These are phyloP conservation scores for Sicyos edulis DNA, from an alignment of 306 rosid species.

Conservation along the genomic window DNA sequence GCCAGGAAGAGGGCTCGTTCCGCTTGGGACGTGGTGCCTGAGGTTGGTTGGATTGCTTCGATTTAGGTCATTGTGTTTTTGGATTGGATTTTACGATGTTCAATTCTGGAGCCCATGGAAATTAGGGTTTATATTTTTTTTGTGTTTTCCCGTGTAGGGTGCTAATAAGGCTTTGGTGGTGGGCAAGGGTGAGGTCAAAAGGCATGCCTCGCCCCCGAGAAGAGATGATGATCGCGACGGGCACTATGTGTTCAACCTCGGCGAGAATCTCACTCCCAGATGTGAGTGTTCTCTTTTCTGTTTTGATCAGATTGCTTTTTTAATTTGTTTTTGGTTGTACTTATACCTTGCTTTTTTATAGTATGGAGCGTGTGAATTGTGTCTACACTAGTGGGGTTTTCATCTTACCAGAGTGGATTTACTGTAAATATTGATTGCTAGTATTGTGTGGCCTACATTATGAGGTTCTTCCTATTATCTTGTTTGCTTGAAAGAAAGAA, in stretches of 20 bases:
- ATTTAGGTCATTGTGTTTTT: constrained; percentile 17
- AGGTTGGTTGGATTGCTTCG: constrained; percentile 33
- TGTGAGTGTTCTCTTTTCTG: constrained; percentile 34
- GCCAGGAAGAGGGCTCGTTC: constrained; percentile 71
- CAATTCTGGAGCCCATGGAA: neutral
- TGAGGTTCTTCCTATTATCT: neutral
- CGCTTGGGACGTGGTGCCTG: constrained; percentile 71
- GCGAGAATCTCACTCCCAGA: constrained; percentile 95
- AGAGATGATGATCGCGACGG: constrained; percentile 94
- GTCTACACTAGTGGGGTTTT: neutral
- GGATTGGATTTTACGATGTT: constrained; percentile 34
- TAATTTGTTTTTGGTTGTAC: neutral
- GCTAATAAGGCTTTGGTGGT: constrained; percentile 39
- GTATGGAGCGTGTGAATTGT: neutral
- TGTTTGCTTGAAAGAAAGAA: neutral
- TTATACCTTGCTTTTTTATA: neutral
- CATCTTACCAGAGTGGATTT: neutral
- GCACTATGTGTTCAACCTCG: constrained; percentile 69
- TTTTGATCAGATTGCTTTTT: neutral
- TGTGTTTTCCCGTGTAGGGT: constrained; percentile 35
- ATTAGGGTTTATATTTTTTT: neutral
- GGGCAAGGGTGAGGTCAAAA: constrained; percentile 38
- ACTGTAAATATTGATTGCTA: neutral
- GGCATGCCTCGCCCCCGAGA: constrained; percentile 67
- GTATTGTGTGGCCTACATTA: neutral